These are phyloP conservation scores for Quercus berberidifolia DNA, from an alignment of 306 rosid species.

Conservation along the genomic window DNA sequence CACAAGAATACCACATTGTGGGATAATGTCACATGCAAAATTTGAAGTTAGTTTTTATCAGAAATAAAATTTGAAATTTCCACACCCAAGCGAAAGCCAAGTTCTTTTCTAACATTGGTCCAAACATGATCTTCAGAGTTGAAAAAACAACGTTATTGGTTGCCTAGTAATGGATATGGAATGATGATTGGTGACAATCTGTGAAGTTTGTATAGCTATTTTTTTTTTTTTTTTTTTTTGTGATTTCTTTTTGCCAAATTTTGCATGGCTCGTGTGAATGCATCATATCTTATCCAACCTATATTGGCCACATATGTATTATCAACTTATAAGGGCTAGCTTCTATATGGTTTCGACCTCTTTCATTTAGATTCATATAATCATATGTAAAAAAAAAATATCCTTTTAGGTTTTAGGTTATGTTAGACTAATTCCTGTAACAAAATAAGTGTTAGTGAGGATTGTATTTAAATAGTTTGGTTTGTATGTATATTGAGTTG, in stretches of 20 bases:
- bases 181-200: slow-evolving; percentile 2
- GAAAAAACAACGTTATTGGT: slow-evolving; percentile 1
- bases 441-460: too few species aligned
- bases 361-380: background rate
- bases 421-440: too few species aligned
- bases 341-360: background rate
- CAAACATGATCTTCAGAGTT: background rate
- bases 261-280: background rate
- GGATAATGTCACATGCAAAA: background rate
- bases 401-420: too few species aligned
- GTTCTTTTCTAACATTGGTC: background rate
- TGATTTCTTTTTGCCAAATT: background rate
- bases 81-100: background rate
- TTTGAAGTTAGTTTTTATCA: background rate
- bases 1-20: slow-evolving; percentile 9
- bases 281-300: slow-evolving; percentile 14
- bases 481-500: too few species aligned
- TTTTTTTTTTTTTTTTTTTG: background rate
- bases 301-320: slow-evolving; percentile 24
- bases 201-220: too few species aligned
- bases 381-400: background rate
- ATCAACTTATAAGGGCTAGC: background rate
- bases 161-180: background rate
- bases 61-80: background rate
- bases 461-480: too few species aligned